These are phyloP conservation scores for Tuber borchii DNA, from an alignment of 495 filamentous ascomycete genomes.

Conservation along the genomic window DNA sequence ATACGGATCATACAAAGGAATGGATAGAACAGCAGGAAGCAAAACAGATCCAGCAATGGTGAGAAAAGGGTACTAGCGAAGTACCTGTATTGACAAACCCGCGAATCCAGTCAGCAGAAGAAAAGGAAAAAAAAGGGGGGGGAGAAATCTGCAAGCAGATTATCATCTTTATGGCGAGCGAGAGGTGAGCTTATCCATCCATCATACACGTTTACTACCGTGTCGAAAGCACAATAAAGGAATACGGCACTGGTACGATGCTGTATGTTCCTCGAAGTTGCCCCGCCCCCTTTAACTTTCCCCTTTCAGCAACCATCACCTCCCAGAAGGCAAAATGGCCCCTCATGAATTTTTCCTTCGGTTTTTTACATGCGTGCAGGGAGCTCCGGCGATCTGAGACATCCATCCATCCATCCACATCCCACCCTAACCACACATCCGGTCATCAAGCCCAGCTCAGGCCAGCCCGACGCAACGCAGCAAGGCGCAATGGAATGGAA, in stretches of 20 bases:
- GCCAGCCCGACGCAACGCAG: conserved; percentile 20
- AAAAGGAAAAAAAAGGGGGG: not conserved
- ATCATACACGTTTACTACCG: not conserved
- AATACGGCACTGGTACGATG: not conserved
- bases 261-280: not conserved
- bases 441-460: conserved; percentile 23
- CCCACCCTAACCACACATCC: conserved; percentile 19
- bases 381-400: conserved; percentile 38
- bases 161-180: not conserved
- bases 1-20: not conserved
- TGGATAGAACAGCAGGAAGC: not conserved
- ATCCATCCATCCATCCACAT: conserved; percentile 22
- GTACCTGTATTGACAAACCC: not conserved
- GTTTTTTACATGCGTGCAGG: conserved; percentile 24
- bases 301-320: not conserved
- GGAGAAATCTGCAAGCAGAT: not conserved
- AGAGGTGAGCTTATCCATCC: not conserved
- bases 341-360: not conserved
- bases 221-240: not conserved
- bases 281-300: not conserved
- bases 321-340: not conserved
- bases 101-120: not conserved
- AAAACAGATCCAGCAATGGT: not conserved
- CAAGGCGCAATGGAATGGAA: conserved; percentile 20
- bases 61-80: not conserved